A percentile compares a stretch with the other conserved stretches of the same genome.
phyloP scores from a whole-genome alignment of 2,329 filamentous ascomycete genomes.

The Fonsecaea erecta region DNA sequence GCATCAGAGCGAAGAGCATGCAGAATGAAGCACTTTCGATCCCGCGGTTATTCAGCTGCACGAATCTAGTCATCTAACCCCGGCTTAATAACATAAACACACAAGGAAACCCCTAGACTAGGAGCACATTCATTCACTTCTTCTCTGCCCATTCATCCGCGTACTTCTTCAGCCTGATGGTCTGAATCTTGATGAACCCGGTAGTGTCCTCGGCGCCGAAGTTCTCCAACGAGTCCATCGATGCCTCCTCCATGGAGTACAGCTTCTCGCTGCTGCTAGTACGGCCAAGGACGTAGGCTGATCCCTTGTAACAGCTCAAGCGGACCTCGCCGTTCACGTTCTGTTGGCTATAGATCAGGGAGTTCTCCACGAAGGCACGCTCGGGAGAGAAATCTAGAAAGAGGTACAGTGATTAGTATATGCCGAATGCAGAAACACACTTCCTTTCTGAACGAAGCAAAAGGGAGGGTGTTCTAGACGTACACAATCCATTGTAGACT shows the following conservation, averaged over 20 bases:
- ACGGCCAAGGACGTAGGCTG: slow-evolving; percentile 62
- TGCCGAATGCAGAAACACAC: slow-evolving; percentile 60
- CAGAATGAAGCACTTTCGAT: background rate
- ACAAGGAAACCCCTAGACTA: background rate
- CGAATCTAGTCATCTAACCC: background rate
- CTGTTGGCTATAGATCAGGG: slow-evolving; percentile 64
- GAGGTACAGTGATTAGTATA: slow-evolving; percentile 47
- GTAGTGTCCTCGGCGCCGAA: slow-evolving; percentile 70
- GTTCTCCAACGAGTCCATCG: slow-evolving; percentile 72
- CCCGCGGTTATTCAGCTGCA: background rate
- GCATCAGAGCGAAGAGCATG: background rate
- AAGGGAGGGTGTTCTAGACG: background rate
- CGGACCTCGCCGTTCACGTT: slow-evolving; percentile 66
- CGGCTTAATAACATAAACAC: background rate
- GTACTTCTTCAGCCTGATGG: slow-evolving; percentile 52
- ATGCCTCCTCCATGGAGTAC: slow-evolving; percentile 68
- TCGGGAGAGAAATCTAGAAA: slow-evolving; percentile 65
- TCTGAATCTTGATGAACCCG: slow-evolving; percentile 59
- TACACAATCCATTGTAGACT: slow-evolving; percentile 20
- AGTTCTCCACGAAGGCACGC: slow-evolving; percentile 71
- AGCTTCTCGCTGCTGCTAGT: slow-evolving; percentile 70
- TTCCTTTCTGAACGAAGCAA: background rate
- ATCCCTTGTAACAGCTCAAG: slow-evolving; percentile 70
- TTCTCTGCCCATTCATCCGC: slow-evolving; percentile 47
- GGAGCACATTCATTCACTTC: slow-evolving; percentile 2